Evolutionary conservation across 441 rosid species (phyloP).

Genomic region (Croton laevigatus): DNA sequence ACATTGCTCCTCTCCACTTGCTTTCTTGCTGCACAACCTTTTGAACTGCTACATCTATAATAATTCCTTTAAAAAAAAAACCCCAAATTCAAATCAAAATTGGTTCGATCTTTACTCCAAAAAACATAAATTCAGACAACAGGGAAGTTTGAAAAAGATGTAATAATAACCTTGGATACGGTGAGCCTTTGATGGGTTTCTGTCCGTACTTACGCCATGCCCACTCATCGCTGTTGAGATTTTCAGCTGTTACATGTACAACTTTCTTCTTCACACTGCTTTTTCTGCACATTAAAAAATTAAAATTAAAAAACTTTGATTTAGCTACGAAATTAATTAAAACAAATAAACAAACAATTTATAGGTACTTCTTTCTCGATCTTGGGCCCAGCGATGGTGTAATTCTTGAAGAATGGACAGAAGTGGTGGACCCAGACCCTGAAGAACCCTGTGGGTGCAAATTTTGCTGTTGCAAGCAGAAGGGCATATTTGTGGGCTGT

Average conservation of each 20-base stretch:
- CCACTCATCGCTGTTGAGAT: constrained; percentile 78
- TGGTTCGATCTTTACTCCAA: neutral
- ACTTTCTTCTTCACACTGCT: constrained; percentile 60
- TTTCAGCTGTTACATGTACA: constrained; percentile 67
- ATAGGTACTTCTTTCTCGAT: constrained; percentile 66
- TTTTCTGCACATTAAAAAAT: constrained; percentile 41
- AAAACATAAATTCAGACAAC: neutral
- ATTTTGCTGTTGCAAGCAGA: constrained; percentile 8
- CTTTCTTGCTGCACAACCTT: constrained; percentile 78
- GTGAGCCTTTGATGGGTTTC: constrained; percentile 95
- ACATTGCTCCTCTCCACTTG: constrained; percentile 75
- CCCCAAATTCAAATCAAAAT: neutral
- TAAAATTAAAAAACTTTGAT: neutral
- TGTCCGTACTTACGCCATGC: constrained; percentile 99
- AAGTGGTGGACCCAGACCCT: constrained; percentile 2
- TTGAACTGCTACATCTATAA: constrained; percentile 84
- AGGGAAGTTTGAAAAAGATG: neutral
- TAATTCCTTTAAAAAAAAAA: constrained; percentile 54
- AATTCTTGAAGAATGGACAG: constrained; percentile 19
- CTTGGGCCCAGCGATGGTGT: constrained; percentile 34
- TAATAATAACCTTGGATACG: constrained; percentile 67
- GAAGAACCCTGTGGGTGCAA: constrained; percentile 16
- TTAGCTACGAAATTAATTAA: neutral
- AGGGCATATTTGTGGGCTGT: neutral
- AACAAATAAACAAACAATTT: neutral